A percentile compares a stretch with the other conserved stretches of the same genome.
These are phyloP conservation scores for Stephanodiscus minutulus DNA, from an alignment of 108 stramenopile genomes.

Conservation along the genomic window DNA sequence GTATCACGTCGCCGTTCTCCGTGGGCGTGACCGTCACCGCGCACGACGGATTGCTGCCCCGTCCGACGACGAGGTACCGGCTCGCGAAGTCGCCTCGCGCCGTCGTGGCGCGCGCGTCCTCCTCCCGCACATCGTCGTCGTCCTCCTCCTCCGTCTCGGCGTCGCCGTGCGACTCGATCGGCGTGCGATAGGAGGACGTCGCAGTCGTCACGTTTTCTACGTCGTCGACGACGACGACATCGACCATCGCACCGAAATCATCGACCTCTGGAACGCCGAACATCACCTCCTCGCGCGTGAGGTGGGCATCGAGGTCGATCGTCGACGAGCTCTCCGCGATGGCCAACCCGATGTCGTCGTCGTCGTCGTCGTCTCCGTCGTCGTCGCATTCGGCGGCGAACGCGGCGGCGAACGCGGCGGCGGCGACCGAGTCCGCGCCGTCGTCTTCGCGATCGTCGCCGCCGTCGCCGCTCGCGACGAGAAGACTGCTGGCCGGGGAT, in stretches of 20 bases:
- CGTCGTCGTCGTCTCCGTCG: background rate
- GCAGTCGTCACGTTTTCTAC: background rate
- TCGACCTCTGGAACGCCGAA: background rate
- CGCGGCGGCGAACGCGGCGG: background rate
- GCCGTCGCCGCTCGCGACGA: too few species aligned
- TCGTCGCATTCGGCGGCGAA: background rate
- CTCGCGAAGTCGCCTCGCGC: background rate
- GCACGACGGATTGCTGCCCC: background rate
- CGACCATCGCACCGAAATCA: background rate
- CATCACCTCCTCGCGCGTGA: background rate
- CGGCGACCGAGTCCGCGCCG: background rate
- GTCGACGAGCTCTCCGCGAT: constrained; percentile 13
- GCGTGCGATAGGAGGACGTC: background rate
- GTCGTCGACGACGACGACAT: background rate
- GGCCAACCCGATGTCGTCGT: background rate
- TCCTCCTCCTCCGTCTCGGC: background rate
- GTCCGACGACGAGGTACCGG: background rate
- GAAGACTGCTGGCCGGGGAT: too few species aligned
- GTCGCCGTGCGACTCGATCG: background rate
- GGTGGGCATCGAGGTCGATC: constrained; percentile 15
- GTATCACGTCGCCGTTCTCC: constrained; percentile 30
- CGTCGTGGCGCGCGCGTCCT: background rate
- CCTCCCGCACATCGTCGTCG: background rate
- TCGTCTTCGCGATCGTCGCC: background rate
- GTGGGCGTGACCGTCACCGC: constrained; percentile 18